A percentile compares a stretch with the other conserved stretches of the same genome.
These are phyloP conservation scores for Xylaria telfairii DNA, from an alignment of 495 filamentous ascomycete species.

Conservation along the genomic window DNA sequence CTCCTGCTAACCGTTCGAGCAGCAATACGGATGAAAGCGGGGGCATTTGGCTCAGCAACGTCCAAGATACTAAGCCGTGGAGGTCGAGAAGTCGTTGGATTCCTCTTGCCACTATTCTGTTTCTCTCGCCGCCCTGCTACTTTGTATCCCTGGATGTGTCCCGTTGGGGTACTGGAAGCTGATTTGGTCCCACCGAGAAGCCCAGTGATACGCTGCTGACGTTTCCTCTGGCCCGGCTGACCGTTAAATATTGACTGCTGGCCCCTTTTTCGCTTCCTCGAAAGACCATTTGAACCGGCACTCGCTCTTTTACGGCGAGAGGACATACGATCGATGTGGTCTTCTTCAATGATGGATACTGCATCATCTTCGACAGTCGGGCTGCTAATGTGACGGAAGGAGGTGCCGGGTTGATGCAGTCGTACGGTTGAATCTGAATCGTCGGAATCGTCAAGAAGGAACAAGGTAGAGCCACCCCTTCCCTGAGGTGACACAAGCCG, in stretches of 20 bases:
- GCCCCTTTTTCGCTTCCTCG: conserved; percentile 38
- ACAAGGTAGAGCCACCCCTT: conserved; percentile 34
- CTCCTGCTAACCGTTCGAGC: conserved; percentile 69
- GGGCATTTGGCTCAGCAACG: conserved; percentile 63
- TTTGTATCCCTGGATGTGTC: conserved; percentile 4
- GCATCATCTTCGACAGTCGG: conserved; percentile 43
- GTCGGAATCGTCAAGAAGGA: conserved; percentile 51
- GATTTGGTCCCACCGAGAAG: conserved; percentile 43
- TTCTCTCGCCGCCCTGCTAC: conserved; percentile 18
- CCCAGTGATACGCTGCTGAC: conserved; percentile 55
- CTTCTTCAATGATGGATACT: conserved; percentile 57
- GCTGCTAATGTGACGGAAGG: conserved; percentile 24
- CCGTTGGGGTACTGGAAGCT: conserved; percentile 7
- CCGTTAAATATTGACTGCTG: conserved; percentile 37
- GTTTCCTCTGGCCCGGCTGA: conserved; percentile 32
- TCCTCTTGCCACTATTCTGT: conserved; percentile 17
- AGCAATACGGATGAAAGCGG: conserved; percentile 81
- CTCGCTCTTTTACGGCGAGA: conserved; percentile 46
- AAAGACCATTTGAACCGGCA: conserved; percentile 23
- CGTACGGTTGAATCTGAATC: conserved; percentile 36
- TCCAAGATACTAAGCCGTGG: conserved; percentile 71
- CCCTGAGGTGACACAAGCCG: conserved; percentile 36
- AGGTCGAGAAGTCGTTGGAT: conserved; percentile 34
- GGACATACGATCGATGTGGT: conserved; percentile 61
- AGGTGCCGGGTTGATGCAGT: conserved; percentile 21